Percentiles rank a stretch among this genome's conserved stretches.
phyloP scores from a whole-genome alignment of 139 green algal genomes.

The Chlorella sp. region DNA sequence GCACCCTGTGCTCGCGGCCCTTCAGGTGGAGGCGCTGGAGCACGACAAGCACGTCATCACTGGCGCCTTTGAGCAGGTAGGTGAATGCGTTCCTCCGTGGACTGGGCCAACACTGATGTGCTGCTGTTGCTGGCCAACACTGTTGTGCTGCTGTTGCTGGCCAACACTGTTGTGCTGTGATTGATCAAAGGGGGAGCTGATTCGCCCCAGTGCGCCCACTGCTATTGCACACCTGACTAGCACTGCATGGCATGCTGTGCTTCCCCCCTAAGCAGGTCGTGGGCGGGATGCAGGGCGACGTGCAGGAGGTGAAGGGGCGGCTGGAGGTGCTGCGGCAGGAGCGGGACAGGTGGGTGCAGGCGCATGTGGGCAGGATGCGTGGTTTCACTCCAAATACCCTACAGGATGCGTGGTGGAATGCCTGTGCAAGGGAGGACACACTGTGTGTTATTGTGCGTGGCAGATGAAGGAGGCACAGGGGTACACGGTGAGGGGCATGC shows the following conservation, averaged over 20 bases:
- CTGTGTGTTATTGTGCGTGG: too few relatives aligned
- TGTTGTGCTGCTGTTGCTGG: too few relatives aligned
- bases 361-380: background rate
- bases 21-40: conserved; percentile 52
- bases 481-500: background rate
- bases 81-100: background rate
- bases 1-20: background rate
- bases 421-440: background rate
- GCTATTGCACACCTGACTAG: too few relatives aligned
- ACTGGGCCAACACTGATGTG: too few relatives aligned
- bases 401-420: background rate
- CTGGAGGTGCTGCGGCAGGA: conserved; percentile 12
- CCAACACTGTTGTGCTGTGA: too few relatives aligned
- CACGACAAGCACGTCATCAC: conserved; percentile 62
- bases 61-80: conserved; percentile 43
- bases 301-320: conserved; percentile 14
- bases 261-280: conserved; percentile 44
- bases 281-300: conserved; percentile 2
- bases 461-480: too few relatives aligned
- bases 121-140: too few relatives aligned
- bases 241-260: too few relatives aligned
- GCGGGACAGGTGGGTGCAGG: background rate
- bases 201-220: too few relatives aligned
- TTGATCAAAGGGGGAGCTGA: background rate
- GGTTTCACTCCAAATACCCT: too few relatives aligned